phyloP scores from a whole-genome alignment of 371 early-diverging fungal species.

The Mucor ambiguus region DNA sequence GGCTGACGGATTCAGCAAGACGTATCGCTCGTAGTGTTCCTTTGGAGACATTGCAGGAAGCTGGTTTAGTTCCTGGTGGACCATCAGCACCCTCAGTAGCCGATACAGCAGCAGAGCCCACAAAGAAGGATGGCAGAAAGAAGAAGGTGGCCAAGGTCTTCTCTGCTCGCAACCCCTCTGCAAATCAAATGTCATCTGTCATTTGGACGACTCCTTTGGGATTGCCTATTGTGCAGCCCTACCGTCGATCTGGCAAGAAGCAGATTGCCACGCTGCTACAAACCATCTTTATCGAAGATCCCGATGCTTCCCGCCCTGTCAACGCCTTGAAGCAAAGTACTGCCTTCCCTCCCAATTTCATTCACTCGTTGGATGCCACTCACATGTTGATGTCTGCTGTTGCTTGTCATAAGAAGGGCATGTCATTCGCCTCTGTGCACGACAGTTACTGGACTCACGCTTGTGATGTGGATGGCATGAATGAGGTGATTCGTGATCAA shows the following conservation, averaged over 20 bases:
- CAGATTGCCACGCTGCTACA: constrained; percentile 80
- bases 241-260: constrained; percentile 74
- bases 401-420: constrained; percentile 75
- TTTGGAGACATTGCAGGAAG: constrained; percentile 56
- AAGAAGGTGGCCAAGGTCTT: constrained; percentile 34
- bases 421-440: constrained; percentile 95
- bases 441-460: constrained; percentile 99
- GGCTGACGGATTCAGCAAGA: constrained; percentile 91
- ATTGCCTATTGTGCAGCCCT: constrained; percentile 95
- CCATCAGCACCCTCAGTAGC: background rate
- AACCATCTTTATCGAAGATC: constrained; percentile 76
- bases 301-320: constrained; percentile 76
- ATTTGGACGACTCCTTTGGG: constrained; percentile 98
- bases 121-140: background rate
- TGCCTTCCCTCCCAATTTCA: constrained; percentile 98
- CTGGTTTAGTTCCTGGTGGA: constrained; percentile 31
- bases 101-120: background rate
- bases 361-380: constrained; percentile 97
- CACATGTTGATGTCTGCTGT: constrained; percentile 97
- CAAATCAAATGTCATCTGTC: constrained; percentile 82
- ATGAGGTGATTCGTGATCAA: constrained; percentile 82
- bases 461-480: constrained; percentile 88
- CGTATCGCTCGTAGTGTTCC: constrained; percentile 85
- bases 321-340: constrained; percentile 91
- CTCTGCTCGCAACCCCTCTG: constrained; percentile 48